Percentiles rank a stretch among this genome's conserved stretches.
These are phyloP conservation scores for Mimosa bimucronata DNA, from an alignment of 306 rosid genomes.

Conservation along the genomic window DNA sequence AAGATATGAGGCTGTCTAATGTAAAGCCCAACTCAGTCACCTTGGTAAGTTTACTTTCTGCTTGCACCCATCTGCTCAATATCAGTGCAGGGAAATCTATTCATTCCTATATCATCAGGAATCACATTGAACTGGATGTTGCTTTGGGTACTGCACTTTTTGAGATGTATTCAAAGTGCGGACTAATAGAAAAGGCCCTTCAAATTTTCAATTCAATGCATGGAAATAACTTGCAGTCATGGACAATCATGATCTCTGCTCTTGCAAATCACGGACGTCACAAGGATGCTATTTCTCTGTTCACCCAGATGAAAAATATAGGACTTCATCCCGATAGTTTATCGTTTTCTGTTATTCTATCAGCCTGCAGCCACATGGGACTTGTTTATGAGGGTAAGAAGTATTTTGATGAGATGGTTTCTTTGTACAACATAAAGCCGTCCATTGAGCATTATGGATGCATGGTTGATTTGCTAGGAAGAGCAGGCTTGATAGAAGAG, in stretches of 20 bases:
- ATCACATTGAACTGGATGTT: slow-evolving; percentile 41
- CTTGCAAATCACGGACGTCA: slow-evolving; percentile 59
- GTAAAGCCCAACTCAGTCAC: slow-evolving; percentile 56
- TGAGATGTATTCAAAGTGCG: slow-evolving; percentile 66
- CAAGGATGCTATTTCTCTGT: slow-evolving; percentile 49
- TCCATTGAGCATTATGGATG: slow-evolving; percentile 69
- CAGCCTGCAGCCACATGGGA: slow-evolving; percentile 78
- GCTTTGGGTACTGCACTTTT: slow-evolving; percentile 62
- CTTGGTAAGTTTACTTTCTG: slow-evolving; percentile 63
- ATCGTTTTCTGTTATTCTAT: slow-evolving; percentile 56
- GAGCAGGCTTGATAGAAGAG: slow-evolving; percentile 64
- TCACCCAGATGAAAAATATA: slow-evolving; percentile 47
- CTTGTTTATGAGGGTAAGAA: slow-evolving; percentile 53
- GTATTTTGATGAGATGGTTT: slow-evolving; percentile 62
- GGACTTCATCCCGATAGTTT: slow-evolving; percentile 59
- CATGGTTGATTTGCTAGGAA: slow-evolving; percentile 68
- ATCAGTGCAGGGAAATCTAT: slow-evolving; percentile 48
- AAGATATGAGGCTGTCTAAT: slow-evolving; percentile 42
- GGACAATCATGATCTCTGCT: slow-evolving; percentile 71
- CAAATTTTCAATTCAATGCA: slow-evolving; percentile 50
- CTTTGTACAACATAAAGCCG: slow-evolving; percentile 53
- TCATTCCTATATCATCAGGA: slow-evolving; percentile 50
- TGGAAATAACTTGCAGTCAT: slow-evolving; percentile 59
- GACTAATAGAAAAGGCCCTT: slow-evolving; percentile 48
- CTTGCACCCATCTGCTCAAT: slow-evolving; percentile 45